A percentile compares a stretch with the other conserved stretches of the same genome.
Evolutionary conservation across 306 rosid species (phyloP).

Genomic region (Castanea sativa): DNA sequence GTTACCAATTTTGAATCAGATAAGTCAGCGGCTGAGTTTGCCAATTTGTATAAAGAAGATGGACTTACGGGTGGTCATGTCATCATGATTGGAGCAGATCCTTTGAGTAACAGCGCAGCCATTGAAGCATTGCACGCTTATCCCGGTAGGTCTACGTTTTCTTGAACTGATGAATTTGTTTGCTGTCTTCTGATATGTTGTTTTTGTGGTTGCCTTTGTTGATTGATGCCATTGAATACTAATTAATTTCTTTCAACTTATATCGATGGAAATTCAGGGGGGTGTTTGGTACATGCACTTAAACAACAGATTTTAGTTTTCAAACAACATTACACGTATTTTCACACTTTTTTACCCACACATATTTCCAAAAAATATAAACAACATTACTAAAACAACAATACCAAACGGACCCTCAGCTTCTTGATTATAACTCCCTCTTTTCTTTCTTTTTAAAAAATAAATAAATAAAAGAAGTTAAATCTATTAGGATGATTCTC

Average conservation of each 20-base stretch:
- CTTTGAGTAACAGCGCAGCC: slow-evolving; percentile 78
- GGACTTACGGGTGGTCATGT: slow-evolving; percentile 84
- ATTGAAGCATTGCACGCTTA: slow-evolving; percentile 78
- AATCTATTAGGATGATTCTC: no score
- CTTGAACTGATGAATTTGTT: not conserved
- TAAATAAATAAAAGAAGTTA: no score
- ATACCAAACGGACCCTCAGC: no score
- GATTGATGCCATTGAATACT: not conserved
- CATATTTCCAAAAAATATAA: no score
- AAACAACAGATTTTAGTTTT: no score
- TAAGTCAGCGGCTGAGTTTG: slow-evolving; percentile 80
- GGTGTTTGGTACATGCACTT: no score
- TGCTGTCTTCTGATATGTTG: not conserved
- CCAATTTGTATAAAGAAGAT: slow-evolving; percentile 69
- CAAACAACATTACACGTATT: no score
- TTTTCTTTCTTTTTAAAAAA: rapidly evolving
- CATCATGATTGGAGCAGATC: slow-evolving; percentile 91
- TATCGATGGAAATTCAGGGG: not conserved
- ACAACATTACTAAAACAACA: no score
- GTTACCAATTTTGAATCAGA: slow-evolving; percentile 90
- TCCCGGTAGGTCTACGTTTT: slow-evolving; percentile 48
- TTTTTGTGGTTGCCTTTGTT: not conserved
- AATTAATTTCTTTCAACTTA: not conserved
- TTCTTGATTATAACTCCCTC: not conserved
- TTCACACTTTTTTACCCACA: no score